Conservation (phyloP, 768 basidiomycete genomes). For the Pisolithus sp. region DNA sequence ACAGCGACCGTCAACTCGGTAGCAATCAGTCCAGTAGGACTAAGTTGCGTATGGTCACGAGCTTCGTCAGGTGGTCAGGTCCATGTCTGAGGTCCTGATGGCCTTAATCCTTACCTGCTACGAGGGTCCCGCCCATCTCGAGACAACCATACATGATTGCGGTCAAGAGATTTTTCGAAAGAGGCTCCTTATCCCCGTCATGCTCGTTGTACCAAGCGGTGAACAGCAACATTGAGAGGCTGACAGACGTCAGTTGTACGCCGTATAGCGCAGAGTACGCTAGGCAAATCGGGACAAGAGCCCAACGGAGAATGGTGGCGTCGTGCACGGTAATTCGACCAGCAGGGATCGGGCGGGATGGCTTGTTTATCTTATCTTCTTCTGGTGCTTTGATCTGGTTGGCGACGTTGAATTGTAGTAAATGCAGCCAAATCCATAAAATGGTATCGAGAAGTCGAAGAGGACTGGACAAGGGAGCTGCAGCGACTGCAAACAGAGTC, state of each 20-base stretch:
- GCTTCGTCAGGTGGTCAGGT: conserved; percentile 11
- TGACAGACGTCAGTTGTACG: conserved; percentile 24
- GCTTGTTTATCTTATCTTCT: conserved; percentile 41
- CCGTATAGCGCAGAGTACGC: conserved; percentile 30
- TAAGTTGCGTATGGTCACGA: conserved; percentile 17
- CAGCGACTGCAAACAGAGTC: conserved; percentile 29
- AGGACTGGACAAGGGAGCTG: conserved; percentile 25
- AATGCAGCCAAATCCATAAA: conserved; percentile 41
- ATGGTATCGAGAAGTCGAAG: conserved; percentile 21
- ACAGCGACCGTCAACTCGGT: conserved; percentile 32
- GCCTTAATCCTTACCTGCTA: conserved; percentile 25
- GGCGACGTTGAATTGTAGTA: conserved; percentile 38
- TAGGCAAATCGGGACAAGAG: conserved; percentile 30
- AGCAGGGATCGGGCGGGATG: conserved; percentile 40
- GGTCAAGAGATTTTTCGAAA: conserved; percentile 34
- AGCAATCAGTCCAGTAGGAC: conserved; percentile 25
- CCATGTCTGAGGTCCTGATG: not conserved
- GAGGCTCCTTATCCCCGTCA: conserved; percentile 31
- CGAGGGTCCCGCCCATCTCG: conserved; percentile 33
- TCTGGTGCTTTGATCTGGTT: conserved; percentile 38
- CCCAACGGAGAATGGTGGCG: conserved; percentile 33
- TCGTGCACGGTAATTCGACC: conserved; percentile 32
- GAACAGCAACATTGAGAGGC: conserved; percentile 28
- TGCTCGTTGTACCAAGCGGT: conserved; percentile 36
- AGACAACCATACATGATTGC: conserved; percentile 33